phyloP scores from a whole-genome alignment of 345 rosid species.

The Aurinia saxatilis region DNA sequence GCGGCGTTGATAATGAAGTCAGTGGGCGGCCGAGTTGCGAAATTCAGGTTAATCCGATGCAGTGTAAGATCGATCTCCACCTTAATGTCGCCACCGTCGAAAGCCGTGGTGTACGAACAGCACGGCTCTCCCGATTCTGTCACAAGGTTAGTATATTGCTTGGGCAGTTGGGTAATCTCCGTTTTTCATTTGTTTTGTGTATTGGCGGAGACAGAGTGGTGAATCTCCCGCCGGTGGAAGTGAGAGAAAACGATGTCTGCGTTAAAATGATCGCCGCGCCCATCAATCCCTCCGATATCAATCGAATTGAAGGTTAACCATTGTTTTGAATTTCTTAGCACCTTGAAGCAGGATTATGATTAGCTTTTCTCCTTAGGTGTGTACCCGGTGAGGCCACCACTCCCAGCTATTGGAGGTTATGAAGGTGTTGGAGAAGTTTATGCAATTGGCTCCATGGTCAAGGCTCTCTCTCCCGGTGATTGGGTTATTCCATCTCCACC shows the following conservation, averaged over 20 bases:
- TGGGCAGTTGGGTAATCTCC: no score
- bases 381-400: slow-evolving; percentile 81
- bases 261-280: slow-evolving; percentile 90
- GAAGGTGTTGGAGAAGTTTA: slow-evolving; percentile 88
- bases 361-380: no score
- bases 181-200: no score
- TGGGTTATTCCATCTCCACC: slow-evolving; percentile 90
- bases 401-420: slow-evolving; percentile 91
- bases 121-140: slow-evolving; percentile 80
- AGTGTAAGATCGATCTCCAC: slow-evolving; percentile 43
- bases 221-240: slow-evolving; percentile 65
- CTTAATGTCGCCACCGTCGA: slow-evolving; percentile 69
- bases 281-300: slow-evolving; percentile 87
- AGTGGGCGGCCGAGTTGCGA: slow-evolving; percentile 9
- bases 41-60: neutral
- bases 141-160: no score
- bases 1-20: slow-evolving; percentile 22
- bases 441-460: slow-evolving; percentile 63
- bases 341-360: no score
- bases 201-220: no score
- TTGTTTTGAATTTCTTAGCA: no score
- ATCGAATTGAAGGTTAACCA: slow-evolving; percentile 69
- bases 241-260: slow-evolving; percentile 71
- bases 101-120: slow-evolving; percentile 70
- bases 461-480: slow-evolving; percentile 59